A percentile compares a stretch with the other conserved stretches of the same genome.
Conservation (phyloP, 139 green algal species). For the Desmodesmus armatus region DNA sequence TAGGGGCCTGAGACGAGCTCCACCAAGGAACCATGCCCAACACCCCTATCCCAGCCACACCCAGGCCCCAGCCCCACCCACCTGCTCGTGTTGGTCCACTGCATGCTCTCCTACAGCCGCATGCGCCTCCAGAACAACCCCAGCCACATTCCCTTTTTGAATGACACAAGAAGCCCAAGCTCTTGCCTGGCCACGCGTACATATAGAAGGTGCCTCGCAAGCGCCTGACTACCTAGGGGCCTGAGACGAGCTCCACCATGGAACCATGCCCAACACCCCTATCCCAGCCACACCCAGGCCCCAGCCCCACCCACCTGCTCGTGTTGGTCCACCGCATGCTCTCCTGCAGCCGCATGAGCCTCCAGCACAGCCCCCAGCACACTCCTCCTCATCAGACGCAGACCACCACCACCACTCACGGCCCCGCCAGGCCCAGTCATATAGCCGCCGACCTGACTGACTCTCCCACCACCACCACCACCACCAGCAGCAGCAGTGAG, state of each 20-base stretch:
- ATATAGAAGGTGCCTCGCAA: not conserved
- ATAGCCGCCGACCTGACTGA: not conserved
- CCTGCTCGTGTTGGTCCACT: no score
- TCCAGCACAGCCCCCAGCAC: constrained; percentile 28
- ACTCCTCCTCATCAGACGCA: not conserved
- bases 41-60: no score
- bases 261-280: not conserved
- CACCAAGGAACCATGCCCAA: not conserved
- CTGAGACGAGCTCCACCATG: not conserved
- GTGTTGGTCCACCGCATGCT: not conserved
- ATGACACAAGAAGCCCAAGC: no score
- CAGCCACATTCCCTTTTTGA: no score
- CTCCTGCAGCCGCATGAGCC: constrained; percentile 15
- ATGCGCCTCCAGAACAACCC: no score
- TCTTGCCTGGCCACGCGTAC: no score
- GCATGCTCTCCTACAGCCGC: no score
- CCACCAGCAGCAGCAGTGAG: not conserved
- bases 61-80: no score
- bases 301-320: not conserved
- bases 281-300: no score
- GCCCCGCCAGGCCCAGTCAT: not conserved
- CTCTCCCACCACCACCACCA: not conserved
- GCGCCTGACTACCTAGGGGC: not conserved
- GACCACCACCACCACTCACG: not conserved
- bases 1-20: not conserved